Evolutionary conservation across 2,329 filamentous ascomycete genomes (phyloP).

Genomic region (Alternaria metachromatica): DNA sequence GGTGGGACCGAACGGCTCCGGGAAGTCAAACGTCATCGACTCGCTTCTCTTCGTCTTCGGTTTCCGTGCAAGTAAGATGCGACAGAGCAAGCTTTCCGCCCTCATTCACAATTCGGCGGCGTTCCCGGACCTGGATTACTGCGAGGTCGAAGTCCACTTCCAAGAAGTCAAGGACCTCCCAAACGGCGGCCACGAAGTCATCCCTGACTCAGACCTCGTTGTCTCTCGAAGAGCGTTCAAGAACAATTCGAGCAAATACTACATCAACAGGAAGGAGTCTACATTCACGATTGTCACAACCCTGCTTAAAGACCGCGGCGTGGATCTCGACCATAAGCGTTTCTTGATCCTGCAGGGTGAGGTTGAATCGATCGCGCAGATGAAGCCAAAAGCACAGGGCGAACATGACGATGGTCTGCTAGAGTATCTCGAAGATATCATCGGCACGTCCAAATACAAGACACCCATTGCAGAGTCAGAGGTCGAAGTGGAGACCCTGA

Average conservation of each 20-base stretch:
- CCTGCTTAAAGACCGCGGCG: slow-evolving; percentile 82
- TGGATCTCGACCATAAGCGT: slow-evolving; percentile 97
- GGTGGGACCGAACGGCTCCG: slow-evolving; percentile 95
- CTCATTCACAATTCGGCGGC: slow-evolving; percentile 96
- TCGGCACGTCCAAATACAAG: slow-evolving; percentile 98
- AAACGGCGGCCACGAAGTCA: slow-evolving; percentile 73
- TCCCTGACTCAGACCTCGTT: slow-evolving; percentile 83
- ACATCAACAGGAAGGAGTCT: slow-evolving; percentile 87
- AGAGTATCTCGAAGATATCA: slow-evolving; percentile 98
- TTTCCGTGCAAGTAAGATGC: slow-evolving; percentile 98
- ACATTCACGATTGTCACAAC: slow-evolving; percentile 93
- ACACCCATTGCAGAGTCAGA: slow-evolving; percentile 94
- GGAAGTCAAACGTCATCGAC: slow-evolving; percentile 99
- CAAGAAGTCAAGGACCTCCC: slow-evolving; percentile 91
- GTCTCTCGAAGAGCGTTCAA: slow-evolving; percentile 94
- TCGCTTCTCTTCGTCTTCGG: slow-evolving; percentile 98
- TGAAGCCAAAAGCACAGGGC: slow-evolving; percentile 95
- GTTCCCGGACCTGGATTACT: slow-evolving; percentile 83
- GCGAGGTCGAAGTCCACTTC: slow-evolving; percentile 96
- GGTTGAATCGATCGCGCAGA: slow-evolving; percentile 97
- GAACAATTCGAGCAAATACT: slow-evolving; percentile 98
- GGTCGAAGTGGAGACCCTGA: slow-evolving; percentile 85
- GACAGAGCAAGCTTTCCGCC: slow-evolving; percentile 97
- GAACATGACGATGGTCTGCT: slow-evolving; percentile 96
- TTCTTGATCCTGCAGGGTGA: slow-evolving; percentile 97